These are phyloP conservation scores for Casaregolazyma suthepensis DNA, from an alignment of 1,139 yeast species.

Conservation along the genomic window DNA sequence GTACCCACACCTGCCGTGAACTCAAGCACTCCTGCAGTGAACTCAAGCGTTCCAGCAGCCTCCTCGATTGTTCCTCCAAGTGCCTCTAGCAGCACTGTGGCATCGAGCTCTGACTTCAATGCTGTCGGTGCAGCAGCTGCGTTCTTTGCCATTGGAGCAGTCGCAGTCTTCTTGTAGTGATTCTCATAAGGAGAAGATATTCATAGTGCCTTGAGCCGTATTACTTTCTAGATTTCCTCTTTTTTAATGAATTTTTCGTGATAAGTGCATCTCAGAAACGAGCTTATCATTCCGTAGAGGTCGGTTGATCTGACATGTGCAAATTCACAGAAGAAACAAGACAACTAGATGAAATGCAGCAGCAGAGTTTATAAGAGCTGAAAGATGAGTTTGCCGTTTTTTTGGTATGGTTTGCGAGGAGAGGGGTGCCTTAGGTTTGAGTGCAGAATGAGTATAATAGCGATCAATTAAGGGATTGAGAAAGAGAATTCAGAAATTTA, in stretches of 20 bases:
- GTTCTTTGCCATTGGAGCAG: constrained; percentile 10
- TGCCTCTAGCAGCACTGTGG: constrained; percentile 1
- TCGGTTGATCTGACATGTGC: too few relatives aligned
- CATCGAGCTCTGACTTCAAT: not conserved
- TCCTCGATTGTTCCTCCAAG: constrained; percentile 6
- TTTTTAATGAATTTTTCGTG: not conserved
- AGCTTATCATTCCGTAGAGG: too few relatives aligned
- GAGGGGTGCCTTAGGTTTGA: too few relatives aligned
- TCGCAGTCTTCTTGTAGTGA: constrained; percentile 3
- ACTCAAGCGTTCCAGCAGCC: not conserved
- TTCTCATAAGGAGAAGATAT: not conserved
- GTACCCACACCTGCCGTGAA: constrained; percentile 7
- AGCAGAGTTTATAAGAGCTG: too few relatives aligned
- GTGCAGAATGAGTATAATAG: too few relatives aligned
- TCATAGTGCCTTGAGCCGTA: not conserved
- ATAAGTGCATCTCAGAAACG: too few relatives aligned
- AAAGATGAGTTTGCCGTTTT: too few relatives aligned
- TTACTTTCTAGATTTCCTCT: not conserved
- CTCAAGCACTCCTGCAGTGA: constrained; percentile 1
- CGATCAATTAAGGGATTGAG: too few relatives aligned
- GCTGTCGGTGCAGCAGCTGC: constrained; percentile 9
- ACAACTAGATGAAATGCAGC: too few relatives aligned
- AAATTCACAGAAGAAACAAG: too few relatives aligned
- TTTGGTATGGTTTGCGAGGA: too few relatives aligned
- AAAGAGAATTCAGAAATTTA: too few relatives aligned